Conservation (phyloP, 2,329 filamentous ascomycete genomes). For the Diaporthe citriasiana region DNA sequence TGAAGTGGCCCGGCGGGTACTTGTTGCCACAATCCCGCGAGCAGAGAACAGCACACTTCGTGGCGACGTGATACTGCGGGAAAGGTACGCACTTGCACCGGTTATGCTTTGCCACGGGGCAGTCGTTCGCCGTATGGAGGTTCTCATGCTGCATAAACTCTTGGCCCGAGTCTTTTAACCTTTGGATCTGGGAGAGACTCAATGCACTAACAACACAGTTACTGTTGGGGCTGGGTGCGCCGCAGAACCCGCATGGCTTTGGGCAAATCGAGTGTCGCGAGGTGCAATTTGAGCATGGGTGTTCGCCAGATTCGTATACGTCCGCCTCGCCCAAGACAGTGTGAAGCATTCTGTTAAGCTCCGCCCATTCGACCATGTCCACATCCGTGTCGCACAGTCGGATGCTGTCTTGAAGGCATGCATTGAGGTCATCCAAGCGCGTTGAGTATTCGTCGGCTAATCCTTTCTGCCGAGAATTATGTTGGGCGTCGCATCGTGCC, state of each 20-base stretch:
- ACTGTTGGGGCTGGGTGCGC: slow-evolving; percentile 44
- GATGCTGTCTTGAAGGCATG: neutral
- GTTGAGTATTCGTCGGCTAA: neutral
- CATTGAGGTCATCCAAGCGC: neutral
- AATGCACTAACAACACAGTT: neutral
- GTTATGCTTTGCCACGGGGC: slow-evolving; percentile 50
- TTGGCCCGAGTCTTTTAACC: neutral
- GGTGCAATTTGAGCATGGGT: slow-evolving; percentile 51
- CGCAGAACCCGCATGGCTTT: slow-evolving; percentile 53
- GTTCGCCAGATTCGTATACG: neutral
- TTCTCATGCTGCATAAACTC: slow-evolving; percentile 19
- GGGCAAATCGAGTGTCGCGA: slow-evolving; percentile 45
- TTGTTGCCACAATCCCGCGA: slow-evolving; percentile 52
- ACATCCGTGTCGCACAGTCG: neutral
- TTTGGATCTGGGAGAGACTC: neutral
- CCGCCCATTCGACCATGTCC: neutral
- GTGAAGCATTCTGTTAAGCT: neutral
- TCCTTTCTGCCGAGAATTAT: neutral
- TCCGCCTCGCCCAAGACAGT: neutral
- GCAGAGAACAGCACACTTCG: slow-evolving; percentile 52
- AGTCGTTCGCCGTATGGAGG: slow-evolving; percentile 49
- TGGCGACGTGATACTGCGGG: slow-evolving; percentile 53
- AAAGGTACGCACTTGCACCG: slow-evolving; percentile 57
- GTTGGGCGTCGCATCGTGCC: neutral
- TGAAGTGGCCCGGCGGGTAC: slow-evolving; percentile 46